Percentiles rank a stretch among this genome's conserved stretches.
phyloP scores from a whole-genome alignment of 306 rosid genomes.

The Hippophae rhamnoides region DNA sequence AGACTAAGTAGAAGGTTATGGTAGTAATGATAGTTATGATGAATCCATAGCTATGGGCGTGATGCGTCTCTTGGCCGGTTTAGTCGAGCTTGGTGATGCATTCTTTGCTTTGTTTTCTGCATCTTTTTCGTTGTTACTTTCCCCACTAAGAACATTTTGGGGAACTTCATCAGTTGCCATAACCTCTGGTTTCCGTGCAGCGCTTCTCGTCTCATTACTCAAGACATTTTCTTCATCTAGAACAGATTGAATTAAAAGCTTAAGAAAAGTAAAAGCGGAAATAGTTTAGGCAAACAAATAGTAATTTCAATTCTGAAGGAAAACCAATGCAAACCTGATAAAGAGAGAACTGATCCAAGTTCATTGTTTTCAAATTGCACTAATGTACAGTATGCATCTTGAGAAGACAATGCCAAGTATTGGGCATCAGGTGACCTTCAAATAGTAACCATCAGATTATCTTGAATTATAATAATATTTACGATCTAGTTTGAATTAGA shows the following conservation, averaged over 20 bases:
- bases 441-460: slow-evolving; percentile 20
- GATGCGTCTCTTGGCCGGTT: slow-evolving; percentile 42
- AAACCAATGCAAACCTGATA: slow-evolving; percentile 35
- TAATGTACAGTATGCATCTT: slow-evolving; percentile 86
- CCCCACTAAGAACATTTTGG: slow-evolving; percentile 8
- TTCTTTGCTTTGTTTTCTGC: slow-evolving; percentile 21
- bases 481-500: too few relatives aligned
- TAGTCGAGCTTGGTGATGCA: slow-evolving; percentile 24
- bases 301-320: not conserved
- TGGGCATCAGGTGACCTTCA: slow-evolving; percentile 76
- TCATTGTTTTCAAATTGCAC: slow-evolving; percentile 75
- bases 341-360: slow-evolving; percentile 54
- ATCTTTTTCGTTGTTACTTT: slow-evolving; percentile 15
- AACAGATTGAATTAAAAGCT: slow-evolving; percentile 9
- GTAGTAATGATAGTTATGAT: slow-evolving; percentile 5
- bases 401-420: slow-evolving; percentile 79
- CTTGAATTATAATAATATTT: too few relatives aligned
- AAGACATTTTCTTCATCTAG: slow-evolving; percentile 31
- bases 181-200: slow-evolving; percentile 21
- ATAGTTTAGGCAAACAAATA: not conserved
- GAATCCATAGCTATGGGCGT: slow-evolving; percentile 44
- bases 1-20: slow-evolving; percentile 13
- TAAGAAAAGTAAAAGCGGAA: slow-evolving; percentile 5
- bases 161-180: slow-evolving; percentile 17
- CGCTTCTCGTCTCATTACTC: slow-evolving; percentile 17